Evolutionary conservation across 2,329 filamentous ascomycete species (phyloP), one percentile per base, ranked within the genome.

Genomic region (Microcyclospora pomicola): DNA sequence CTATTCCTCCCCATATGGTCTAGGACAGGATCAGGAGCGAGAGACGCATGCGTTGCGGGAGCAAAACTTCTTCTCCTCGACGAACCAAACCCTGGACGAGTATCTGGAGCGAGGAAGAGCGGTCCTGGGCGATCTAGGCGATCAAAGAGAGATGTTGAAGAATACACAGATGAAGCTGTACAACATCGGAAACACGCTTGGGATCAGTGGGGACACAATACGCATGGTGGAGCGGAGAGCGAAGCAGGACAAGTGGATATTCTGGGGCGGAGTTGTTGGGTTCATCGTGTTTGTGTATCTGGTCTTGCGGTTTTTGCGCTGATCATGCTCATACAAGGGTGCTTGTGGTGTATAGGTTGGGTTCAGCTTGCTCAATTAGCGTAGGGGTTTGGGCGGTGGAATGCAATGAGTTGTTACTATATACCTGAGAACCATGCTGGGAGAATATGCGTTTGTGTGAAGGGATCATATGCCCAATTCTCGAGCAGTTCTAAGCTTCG

Each of bases 161-260:
- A 83, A 80, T 36, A 96, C 91, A 15, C 91, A 98, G 63, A 80
- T 80, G 59, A 77, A 78, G 57, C 68, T 98, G 35, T 96, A 96
- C 57, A 88, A 76, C 50, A 86, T 95, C 14, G 91, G 84, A 6
- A 96, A 93, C 56, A 96, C 91, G 15, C 64, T 98, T 34, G 91
- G 91, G 0, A 74, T 98, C 42, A 92, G 82, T 54, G 87, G 88
- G 14, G 88, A 96, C 58, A 98, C 91, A 2, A 98, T 98, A 47
- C 77, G 91, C 34, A 96, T 91, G 85, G 81, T 98, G 31, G 88
- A 96, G 64, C 67, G 91, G 49, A 71, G 91, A 45, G 86, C 91
- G 36, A 82, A 77, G 59, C 82, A 96, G 66, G 91, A 98, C 59
- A 96, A 95, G 64, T 96, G 87, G 86, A 93, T 98, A 28, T 98